Base-by-base conservation (phyloP, 2,329 filamentous ascomycete species). In the Alternaria triticimaculans region DNA sequence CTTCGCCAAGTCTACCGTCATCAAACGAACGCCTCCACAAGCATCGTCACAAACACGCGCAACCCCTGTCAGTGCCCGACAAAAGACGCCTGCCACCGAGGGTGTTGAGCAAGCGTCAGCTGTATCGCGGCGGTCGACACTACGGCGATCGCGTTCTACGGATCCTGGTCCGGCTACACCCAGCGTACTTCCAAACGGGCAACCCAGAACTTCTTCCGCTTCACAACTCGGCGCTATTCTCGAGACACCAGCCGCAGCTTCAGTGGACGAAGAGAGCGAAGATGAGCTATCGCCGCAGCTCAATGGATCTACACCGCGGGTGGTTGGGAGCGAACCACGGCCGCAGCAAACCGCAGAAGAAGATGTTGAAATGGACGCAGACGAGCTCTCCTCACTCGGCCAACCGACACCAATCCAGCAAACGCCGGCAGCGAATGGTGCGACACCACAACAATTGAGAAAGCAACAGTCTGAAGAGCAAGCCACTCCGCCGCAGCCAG, bases 221-320 rank as follows among this genome's bases (percentile, higher is more conserved):
- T 56, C 67, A 18, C 71, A 60, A 11, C 64, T 55, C 48, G 56
- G 57, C 4, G 33, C 65, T 11, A 58, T 65, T 14, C 64, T 64
- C 37, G 64, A 67, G 6, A 74, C 68, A 4, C 68, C 72, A 9
- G 62, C 43, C 41, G 63, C 62, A 25, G 62, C 54, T 3, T 62
- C 61, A 50, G 60, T 55, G 23, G 72, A 55, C 12, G 73, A 72
- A 4, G 73, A 74, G 5, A 72, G 69, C 48, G 75, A 73, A 23
- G 76, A 78, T 51, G 75, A 77, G 54, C 61, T 78, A 12, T 74
- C 74, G 6, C 72, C 74, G 10, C 64, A 66, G 44, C 28, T 44
- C n/a, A 37, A 50, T 20, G 43, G 14, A 21, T 49, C 50, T 28
- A 59, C 55, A 6, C 51, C 51, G 15, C 55, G 60, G 15, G 56